A percentile compares a stretch with the other conserved stretches of the same genome.
phyloP scores from a whole-genome alignment of 495 filamentous ascomycete genomes.

The Xylaria grammica region DNA sequence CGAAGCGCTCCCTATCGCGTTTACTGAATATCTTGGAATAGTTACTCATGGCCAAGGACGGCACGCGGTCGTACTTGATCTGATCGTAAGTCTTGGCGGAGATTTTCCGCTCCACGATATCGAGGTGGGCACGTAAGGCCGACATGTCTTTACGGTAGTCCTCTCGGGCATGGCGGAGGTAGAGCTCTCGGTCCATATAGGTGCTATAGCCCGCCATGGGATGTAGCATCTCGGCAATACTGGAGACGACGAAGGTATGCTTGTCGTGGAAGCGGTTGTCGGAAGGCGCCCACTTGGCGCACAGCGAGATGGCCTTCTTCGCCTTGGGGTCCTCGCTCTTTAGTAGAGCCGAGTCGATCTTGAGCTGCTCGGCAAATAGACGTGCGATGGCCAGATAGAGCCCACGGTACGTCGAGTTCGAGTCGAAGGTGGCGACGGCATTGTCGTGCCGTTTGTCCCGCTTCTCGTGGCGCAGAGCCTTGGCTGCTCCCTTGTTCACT shows the following conservation, averaged over 20 bases:
- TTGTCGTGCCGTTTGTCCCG: constrained; percentile 34
- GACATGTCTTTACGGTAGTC: constrained; percentile 47
- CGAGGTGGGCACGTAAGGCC: constrained; percentile 17
- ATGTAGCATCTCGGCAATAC: constrained; percentile 54
- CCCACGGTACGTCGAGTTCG: constrained; percentile 43
- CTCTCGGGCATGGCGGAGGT: constrained; percentile 53
- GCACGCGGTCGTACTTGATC: constrained; percentile 55
- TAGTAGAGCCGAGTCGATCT: constrained; percentile 43
- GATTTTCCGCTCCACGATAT: constrained; percentile 52
- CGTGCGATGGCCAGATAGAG: constrained; percentile 52
- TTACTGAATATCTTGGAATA: constrained; percentile 46
- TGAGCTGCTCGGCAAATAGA: constrained; percentile 54
- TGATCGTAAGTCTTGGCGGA: constrained; percentile 39
- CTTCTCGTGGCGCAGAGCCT: constrained; percentile 1
- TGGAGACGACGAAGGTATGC: constrained; percentile 52
- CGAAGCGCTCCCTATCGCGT: constrained; percentile 51
- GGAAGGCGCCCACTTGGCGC: constrained; percentile 57
- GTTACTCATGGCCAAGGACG: constrained; percentile 53
- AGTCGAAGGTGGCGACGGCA: constrained; percentile 35
- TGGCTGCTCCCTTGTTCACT: background rate
- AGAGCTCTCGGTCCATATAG: constrained; percentile 38
- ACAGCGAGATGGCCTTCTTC: constrained; percentile 46
- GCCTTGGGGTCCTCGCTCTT: constrained; percentile 35
- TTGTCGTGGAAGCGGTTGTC: constrained; percentile 53
- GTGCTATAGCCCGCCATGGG: constrained; percentile 21